phyloP scores from a whole-genome alignment of 2,329 filamentous ascomycete genomes.

The Ceratocystis variospora region DNA sequence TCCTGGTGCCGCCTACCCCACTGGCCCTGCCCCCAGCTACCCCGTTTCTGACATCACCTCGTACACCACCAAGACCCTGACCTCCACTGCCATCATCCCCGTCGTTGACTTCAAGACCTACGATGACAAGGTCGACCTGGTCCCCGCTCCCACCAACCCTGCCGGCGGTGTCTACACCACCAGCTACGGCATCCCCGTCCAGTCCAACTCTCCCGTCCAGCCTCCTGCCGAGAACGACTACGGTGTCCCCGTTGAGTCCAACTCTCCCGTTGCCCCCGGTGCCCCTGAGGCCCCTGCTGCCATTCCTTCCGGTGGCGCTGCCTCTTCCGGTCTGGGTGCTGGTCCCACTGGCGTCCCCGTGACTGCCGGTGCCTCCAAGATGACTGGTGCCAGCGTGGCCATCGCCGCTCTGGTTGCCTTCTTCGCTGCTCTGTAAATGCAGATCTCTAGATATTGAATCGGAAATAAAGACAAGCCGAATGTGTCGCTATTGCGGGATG shows the following conservation, averaged over 20 bases:
- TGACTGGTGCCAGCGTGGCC: constrained; percentile 6
- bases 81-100: constrained; percentile 40
- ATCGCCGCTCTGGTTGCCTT: constrained; percentile 12
- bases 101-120: constrained; percentile 35
- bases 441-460: constrained; percentile 1
- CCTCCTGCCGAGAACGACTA: constrained; percentile 6
- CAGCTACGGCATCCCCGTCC: constrained; percentile 8
- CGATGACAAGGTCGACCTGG: constrained; percentile 20
- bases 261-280: constrained; percentile 16
- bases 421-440: constrained; percentile 16
- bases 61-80: constrained; percentile 35
- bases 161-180: constrained; percentile 9
- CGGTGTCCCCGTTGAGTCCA: constrained; percentile 21
- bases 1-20: not conserved
- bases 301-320: constrained; percentile 18
- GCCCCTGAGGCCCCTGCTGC: constrained; percentile 13
- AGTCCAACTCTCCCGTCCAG: constrained; percentile 9
- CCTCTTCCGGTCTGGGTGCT: constrained; percentile 9
- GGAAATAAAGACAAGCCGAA: not conserved
- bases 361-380: constrained; percentile 18
- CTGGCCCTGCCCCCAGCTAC: constrained; percentile 21
- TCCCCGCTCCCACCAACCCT: constrained; percentile 20
- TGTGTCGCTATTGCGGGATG: not conserved
- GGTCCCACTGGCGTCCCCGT: constrained; percentile 15
- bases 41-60: constrained; percentile 35